Conservation (phyloP, 1,284 basidiomycete genomes). For the Apiotrichum porosum region DNA sequence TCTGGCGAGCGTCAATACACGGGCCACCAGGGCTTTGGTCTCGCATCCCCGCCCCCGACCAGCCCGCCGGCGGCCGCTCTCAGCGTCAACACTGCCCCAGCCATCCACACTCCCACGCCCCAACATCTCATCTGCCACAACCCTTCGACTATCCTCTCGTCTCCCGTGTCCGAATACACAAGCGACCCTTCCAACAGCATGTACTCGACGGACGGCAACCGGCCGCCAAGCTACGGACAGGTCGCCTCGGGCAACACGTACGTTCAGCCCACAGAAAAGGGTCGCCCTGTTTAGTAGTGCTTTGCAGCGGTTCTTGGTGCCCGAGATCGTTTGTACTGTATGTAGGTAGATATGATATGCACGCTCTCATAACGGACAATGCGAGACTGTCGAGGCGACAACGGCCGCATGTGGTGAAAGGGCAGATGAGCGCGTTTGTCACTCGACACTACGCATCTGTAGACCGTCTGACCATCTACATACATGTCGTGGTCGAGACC, state of each 20-base stretch:
- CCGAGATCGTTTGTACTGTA: too few relatives aligned
- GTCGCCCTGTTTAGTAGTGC: not conserved
- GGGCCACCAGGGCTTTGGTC: slow-evolving; percentile 2
- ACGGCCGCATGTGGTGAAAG: too few relatives aligned
- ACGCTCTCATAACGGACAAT: too few relatives aligned
- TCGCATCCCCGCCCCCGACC: not conserved
- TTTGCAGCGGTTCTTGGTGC: too few relatives aligned
- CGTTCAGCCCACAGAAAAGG: not conserved
- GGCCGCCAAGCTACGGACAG: slow-evolving; percentile 11
- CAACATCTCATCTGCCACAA: slow-evolving; percentile 8
- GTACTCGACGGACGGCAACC: not conserved
- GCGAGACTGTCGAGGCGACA: too few relatives aligned
- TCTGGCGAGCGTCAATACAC: slow-evolving; percentile 25
- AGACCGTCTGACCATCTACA: too few relatives aligned
- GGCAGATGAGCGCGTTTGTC: too few relatives aligned
- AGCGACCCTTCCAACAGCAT: not conserved
- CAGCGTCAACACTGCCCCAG: not conserved
- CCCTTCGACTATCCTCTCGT: slow-evolving; percentile 1
- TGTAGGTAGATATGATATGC: too few relatives aligned
- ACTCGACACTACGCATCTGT: too few relatives aligned
- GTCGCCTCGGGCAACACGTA: not conserved
- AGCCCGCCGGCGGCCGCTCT: not conserved
- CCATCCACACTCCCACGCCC: slow-evolving; percentile 12
- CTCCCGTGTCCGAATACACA: slow-evolving; percentile 5
- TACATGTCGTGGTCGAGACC: too few relatives aligned